phyloP scores from a whole-genome alignment of 148 eudicot species.

The Limonium bicolor region DNA sequence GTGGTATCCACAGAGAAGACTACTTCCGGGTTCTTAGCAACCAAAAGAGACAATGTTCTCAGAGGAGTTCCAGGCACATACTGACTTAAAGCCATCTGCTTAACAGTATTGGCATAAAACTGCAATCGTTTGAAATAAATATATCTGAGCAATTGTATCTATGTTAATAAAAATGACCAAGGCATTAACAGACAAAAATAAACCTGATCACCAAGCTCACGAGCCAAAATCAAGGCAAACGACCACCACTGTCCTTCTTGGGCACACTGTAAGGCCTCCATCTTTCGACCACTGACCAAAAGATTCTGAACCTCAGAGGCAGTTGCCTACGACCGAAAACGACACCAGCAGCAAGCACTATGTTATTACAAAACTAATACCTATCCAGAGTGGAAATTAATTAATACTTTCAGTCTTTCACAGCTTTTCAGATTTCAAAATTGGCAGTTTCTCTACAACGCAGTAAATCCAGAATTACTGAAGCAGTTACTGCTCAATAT shows the following conservation, averaged over 20 bases:
- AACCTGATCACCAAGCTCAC: constrained; percentile 40
- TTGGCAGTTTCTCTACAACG: too few relatives aligned
- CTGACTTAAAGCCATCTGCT: constrained; percentile 33
- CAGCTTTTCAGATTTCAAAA: too few relatives aligned
- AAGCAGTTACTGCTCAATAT: too few relatives aligned
- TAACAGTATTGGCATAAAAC: constrained; percentile 31
- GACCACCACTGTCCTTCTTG: constrained; percentile 42
- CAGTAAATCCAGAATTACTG: too few relatives aligned
- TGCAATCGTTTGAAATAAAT: constrained; percentile 12
- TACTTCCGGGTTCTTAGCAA: constrained; percentile 29
- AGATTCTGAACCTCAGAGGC: constrained; percentile 31
- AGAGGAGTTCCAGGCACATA: constrained; percentile 24
- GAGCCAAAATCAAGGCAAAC: constrained; percentile 27
- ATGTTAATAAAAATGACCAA: neutral
- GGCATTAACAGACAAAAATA: constrained; percentile 2
- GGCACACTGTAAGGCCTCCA: constrained; percentile 33
- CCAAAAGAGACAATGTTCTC: constrained; percentile 36
- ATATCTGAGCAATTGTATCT: constrained; percentile 1
- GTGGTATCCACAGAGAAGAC: constrained; percentile 18
- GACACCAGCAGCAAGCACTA: neutral
- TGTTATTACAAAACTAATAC: constrained; percentile 8
- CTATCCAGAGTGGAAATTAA: too few relatives aligned
- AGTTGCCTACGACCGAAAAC: constrained; percentile 16
- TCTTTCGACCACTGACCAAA: constrained; percentile 29
- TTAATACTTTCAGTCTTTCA: too few relatives aligned